Evolutionary conservation across 208 protist species (phyloP), one percentile per base, ranked within the genome.

Genomic region (Trypanosoma conorhini): DNA sequence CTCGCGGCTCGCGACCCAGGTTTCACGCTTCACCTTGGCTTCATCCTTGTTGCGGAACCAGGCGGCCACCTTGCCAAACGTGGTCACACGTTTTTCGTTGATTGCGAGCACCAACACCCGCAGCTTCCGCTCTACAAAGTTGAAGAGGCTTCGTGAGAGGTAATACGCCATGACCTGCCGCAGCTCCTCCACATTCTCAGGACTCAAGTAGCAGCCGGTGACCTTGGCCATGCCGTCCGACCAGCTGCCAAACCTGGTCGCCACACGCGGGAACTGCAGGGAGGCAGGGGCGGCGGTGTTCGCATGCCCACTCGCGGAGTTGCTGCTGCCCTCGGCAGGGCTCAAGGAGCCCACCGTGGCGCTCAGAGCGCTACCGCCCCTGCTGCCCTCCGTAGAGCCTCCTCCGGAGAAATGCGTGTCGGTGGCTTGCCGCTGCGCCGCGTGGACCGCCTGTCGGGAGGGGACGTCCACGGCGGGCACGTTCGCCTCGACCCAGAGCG

Each of bases 41-140:
- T 92, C 85, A 24, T 92, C 86, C 73, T 90, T 89, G 31, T 77
- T 73, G 35, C 85, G 83, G 60, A 96, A 85, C 90, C 90, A 96
- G 58, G 87, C 83, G 24, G 90, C 86, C 33, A 96, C 81, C 72
- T 93, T 91, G 30, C 86, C 76, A 22, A 96, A 81, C 19, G 90
- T 92, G 46, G 87, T 93, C 13, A 82, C 89, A 52, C 87, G 86
- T 10, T 81, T 82, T 51, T 96, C 87, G 73, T 92, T 83, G 54
- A 96, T 83, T 26, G 70, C 65, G 8, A 83, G 62, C 30, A 82
- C 80, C 42, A 96, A 72, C 33, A 69, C 67, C 46, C 86, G 79
- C 61, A 93, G 81, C 50, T 84, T 80, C 35, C 79, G 80, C 79
- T 93, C 87, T 10, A 96, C n/a, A 66, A 80, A 87, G 46, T 67